These are phyloP conservation scores for Lachnellula cervina DNA, from an alignment of 2,329 filamentous ascomycete genomes.

Conservation along the genomic window DNA sequence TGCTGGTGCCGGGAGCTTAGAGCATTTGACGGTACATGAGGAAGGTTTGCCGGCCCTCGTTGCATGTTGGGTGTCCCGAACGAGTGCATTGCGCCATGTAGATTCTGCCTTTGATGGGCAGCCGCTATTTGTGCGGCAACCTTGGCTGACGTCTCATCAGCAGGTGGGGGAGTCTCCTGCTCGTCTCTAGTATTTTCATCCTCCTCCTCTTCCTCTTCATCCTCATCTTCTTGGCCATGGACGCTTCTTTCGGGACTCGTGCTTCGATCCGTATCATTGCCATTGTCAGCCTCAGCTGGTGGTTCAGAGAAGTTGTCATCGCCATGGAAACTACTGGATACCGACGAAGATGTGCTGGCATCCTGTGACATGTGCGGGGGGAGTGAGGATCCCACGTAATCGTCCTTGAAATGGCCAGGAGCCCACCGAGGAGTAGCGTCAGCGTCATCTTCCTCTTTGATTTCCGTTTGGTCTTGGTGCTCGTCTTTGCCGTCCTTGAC, in stretches of 20 bases:
- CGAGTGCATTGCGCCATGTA: constrained; percentile 20
- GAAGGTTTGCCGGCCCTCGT: constrained; percentile 31
- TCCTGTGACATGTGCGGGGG: constrained; percentile 22
- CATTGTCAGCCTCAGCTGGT: constrained; percentile 30
- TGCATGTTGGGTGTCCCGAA: constrained; percentile 37
- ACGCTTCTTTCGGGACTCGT: constrained; percentile 41
- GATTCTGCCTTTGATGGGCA: constrained; percentile 28
- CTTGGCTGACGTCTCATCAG: constrained; percentile 25
- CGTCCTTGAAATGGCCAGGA: constrained; percentile 5
- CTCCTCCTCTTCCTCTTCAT: constrained; percentile 8
- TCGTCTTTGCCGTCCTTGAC: neutral
- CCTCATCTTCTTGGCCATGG: constrained; percentile 26
- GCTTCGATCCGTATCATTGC: constrained; percentile 43
- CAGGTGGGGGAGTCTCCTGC: constrained; percentile 1
- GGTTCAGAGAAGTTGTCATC: constrained; percentile 35
- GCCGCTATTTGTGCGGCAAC: constrained; percentile 29
- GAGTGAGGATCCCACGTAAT: constrained; percentile 6
- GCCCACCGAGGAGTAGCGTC: constrained; percentile 15
- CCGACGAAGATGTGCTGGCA: constrained; percentile 31
- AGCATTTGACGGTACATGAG: constrained; percentile 33
- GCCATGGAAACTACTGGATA: constrained; percentile 26
- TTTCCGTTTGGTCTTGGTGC: neutral
- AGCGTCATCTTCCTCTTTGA: constrained; percentile 4
- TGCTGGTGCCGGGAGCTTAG: constrained; percentile 35
- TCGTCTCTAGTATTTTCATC: neutral